Evolutionary conservation across 2,329 filamentous ascomycete genomes (phyloP), one percentile per base, ranked within the genome.

Genomic region (Fusarium camptoceras): DNA sequence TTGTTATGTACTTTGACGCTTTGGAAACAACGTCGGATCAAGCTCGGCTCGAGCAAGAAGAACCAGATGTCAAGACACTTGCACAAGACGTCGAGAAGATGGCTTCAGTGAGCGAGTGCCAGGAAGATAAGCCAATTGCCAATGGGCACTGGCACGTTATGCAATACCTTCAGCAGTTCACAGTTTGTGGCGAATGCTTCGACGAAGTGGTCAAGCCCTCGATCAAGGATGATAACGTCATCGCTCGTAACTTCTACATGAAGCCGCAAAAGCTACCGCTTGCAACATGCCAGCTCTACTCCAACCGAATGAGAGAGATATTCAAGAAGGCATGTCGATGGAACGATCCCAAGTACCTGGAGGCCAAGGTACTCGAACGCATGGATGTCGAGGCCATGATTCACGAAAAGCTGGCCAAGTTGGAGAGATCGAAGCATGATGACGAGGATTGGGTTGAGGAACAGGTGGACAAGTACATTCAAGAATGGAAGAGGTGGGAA

Each of bases 171-270:
- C 92, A 92, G 0, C 88, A 94, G 49, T 89, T 97, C 74, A 94
- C 92, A 1, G 91, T 97, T 6, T 98, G 94, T 79, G 89, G 92
- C 69, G 93, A 95, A 78, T 98, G 94, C 78, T 97, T 92, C 77
- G 88, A 93, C 18, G 89, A 93, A 24, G 87, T 93, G 1, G 88
- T 97, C n/a, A 88, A 87, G 79, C 94, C 94, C 1, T 83, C 89
- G 53, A 80, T 90, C 3, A 82, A 85, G 30, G 82, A 85, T 18
- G 78, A 81, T 55, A 80, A 81, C 42, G 81, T 86, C 1, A 83
- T 94, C 25, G 89, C 91, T 12, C 81, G 86, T 20, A 87, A 90
- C 69, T 92, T 96, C 72, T 89, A 88, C 67, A 84, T 86, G 59
- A 84, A 87, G 16, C 84, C 88, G 25, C 86, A 89, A 68, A 83